Base-by-base conservation (phyloP, 2,329 filamentous ascomycete genomes). In the Trichophyton schoenleinii region DNA sequence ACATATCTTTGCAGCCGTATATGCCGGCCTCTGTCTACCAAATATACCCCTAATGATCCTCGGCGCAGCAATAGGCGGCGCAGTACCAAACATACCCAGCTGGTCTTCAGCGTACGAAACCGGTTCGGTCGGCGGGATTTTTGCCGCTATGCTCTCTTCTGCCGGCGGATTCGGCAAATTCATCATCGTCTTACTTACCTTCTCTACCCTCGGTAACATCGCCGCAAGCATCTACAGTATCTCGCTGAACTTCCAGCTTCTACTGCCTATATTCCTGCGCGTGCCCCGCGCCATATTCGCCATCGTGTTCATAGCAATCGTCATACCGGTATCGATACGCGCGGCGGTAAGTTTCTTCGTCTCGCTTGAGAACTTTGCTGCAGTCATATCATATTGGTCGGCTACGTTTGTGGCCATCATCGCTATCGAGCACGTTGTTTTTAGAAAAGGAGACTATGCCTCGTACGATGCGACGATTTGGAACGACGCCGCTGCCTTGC, bases 221-320 rank as follows among this genome's bases (percentile, higher is more conserved):
- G 80, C 87, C 3, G 79, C 85, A 1, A 81, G 83, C 0, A 84
- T 82, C 0, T 87, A 88, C 71, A 82, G 82, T 11, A 78, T 82
- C 5, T 83, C 84, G 0, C 80, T 88, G n/a, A 83, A 86, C 64
- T 86, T 85, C 66, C 85, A 88, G 68, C 81, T 86, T 49, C 77
- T 88, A 3, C 84, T 83, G 1, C 77, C 80, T 11, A 81, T 80
- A 65, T 78, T 81, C 22, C 79, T 81, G 57, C 74, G 72, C 11
- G 75, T 88, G 0, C 86, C 86, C 2, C 79, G 86, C 34, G 80
- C 82, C 22, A 70, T 87, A 38, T 88, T 81, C 0, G 68, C 86
- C 3, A 78, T 82, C 2, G 80, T 83, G 0, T 71, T 87, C 44
- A 81, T 87, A 52, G 85, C 83, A 68, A 82, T 83, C 7, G 80